phyloP scores from a whole-genome alignment of 495 filamentous ascomycete species.

The Pyrenopolyporus hunteri region DNA sequence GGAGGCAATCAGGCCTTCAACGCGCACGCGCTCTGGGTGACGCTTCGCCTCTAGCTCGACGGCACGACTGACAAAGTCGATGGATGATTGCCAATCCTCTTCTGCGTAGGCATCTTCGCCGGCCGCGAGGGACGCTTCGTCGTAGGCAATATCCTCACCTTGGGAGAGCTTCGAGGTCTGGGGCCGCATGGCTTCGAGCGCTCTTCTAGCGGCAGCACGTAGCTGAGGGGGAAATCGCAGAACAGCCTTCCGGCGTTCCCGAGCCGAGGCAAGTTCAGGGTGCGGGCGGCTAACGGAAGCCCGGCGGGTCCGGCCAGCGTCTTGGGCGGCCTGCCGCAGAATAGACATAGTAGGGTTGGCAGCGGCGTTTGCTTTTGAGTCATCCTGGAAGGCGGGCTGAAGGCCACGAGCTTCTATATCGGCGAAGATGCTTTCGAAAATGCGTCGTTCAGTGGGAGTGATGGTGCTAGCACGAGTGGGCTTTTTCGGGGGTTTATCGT shows the following conservation, averaged over 20 bases:
- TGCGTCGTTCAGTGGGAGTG: slow-evolving; percentile 58
- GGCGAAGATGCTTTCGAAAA: slow-evolving; percentile 65
- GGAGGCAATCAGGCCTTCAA: slow-evolving; percentile 55
- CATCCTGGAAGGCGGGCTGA: slow-evolving; percentile 14
- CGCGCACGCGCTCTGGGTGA: slow-evolving; percentile 47
- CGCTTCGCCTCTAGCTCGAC: slow-evolving; percentile 47
- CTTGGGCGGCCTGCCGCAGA: slow-evolving; percentile 43
- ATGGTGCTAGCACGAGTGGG: slow-evolving; percentile 54
- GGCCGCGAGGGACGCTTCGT: slow-evolving; percentile 3
- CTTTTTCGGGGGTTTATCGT: slow-evolving; percentile 6
- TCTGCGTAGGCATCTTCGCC: slow-evolving; percentile 37
- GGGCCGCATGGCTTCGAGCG: slow-evolving; percentile 40
- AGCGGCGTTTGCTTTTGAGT: neutral
- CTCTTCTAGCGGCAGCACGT: slow-evolving; percentile 47
- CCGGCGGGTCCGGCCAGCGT: slow-evolving; percentile 20
- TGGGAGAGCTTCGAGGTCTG: neutral
- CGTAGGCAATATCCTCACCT: slow-evolving; percentile 8
- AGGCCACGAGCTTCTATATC: slow-evolving; percentile 53
- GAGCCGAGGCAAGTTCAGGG: slow-evolving; percentile 15
- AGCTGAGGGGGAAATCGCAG: slow-evolving; percentile 49
- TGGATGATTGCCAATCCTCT: slow-evolving; percentile 34
- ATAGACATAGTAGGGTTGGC: slow-evolving; percentile 41
- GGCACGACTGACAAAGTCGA: slow-evolving; percentile 32
- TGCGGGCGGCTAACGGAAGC: slow-evolving; percentile 15
- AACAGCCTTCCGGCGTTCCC: slow-evolving; percentile 45